A percentile compares a stretch with the other conserved stretches of the same genome.
phyloP scores from a whole-genome alignment of 768 basidiomycete species.

The Auricularia sp. region DNA sequence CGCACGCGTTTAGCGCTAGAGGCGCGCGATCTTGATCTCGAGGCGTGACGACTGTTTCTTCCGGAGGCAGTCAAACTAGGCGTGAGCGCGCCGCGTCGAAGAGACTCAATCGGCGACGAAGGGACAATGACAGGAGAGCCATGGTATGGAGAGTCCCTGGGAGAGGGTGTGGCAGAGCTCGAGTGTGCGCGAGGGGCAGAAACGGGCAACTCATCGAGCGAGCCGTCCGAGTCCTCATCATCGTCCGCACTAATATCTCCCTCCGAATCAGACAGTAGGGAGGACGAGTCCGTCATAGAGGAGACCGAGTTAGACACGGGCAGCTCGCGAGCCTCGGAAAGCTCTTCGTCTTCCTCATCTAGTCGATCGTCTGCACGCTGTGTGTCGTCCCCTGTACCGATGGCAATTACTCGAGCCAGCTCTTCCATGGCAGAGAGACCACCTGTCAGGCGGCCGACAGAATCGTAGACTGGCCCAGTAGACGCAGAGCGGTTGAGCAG shows the following conservation, averaged over 20 bases:
- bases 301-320: conserved; percentile 49
- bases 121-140: conserved; percentile 22
- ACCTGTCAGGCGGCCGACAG: conserved; percentile 77
- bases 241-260: conserved; percentile 44
- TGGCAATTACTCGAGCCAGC: conserved; percentile 71
- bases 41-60: background rate
- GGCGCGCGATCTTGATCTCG: background rate
- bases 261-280: conserved; percentile 38
- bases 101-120: conserved; percentile 15
- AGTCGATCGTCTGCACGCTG: conserved; percentile 38
- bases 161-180: conserved; percentile 9
- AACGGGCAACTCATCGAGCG: conserved; percentile 62
- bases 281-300: conserved; percentile 39
- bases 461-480: conserved; percentile 63
- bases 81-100: background rate
- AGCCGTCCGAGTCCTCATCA: conserved; percentile 56
- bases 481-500: conserved; percentile 75
- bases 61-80: background rate
- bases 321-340: conserved; percentile 55
- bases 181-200: conserved; percentile 23
- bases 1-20: background rate
- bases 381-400: conserved; percentile 43
- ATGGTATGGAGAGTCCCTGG: conserved; percentile 24
- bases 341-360: conserved; percentile 47
- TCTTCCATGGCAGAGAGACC: conserved; percentile 78